A percentile compares a stretch with the other conserved stretches of the same genome.
phyloP scores from a whole-genome alignment of 495 filamentous ascomycete genomes.

The Glonium stellatum region DNA sequence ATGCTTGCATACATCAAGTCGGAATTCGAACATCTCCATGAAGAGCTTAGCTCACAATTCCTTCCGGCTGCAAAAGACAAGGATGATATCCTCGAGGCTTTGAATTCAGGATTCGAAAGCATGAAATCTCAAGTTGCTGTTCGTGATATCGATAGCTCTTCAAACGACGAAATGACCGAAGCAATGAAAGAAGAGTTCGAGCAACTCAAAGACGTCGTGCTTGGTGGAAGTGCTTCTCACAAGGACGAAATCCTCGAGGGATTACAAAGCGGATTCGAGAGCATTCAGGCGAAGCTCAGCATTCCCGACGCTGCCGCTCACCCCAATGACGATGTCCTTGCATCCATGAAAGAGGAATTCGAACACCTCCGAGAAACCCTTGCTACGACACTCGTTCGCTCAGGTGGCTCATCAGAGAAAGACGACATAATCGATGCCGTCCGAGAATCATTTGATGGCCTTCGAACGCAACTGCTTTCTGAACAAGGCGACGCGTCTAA shows the following conservation, averaged over 20 bases:
- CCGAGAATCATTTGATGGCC: constrained; percentile 31
- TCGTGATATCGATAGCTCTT: constrained; percentile 28
- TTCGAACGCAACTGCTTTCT: constrained; percentile 30
- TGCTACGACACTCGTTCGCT: constrained; percentile 56
- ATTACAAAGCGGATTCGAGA: constrained; percentile 33
- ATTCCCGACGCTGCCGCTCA: constrained; percentile 7
- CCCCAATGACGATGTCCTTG: constrained; percentile 22
- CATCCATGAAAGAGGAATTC: constrained; percentile 43
- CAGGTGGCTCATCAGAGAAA: constrained; percentile 45
- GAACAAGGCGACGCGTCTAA: constrained; percentile 30
- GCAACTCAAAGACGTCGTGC: constrained; percentile 38
- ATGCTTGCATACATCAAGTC: constrained; percentile 65
- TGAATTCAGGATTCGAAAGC: constrained; percentile 34
- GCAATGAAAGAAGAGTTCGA: constrained; percentile 55
- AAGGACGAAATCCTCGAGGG: constrained; percentile 37
- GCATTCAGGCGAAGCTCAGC: constrained; percentile 29
- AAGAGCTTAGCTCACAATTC: constrained; percentile 23
- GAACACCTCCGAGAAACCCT: constrained; percentile 64
- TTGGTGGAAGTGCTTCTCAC: constrained; percentile 28
- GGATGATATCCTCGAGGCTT: constrained; percentile 29
- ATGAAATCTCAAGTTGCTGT: constrained; percentile 30
- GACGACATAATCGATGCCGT: constrained; percentile 52
- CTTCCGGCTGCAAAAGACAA: constrained; percentile 17
- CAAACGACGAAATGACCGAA: constrained; percentile 38
- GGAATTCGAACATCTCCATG: constrained; percentile 59